Evolutionary conservation across 2,329 filamentous ascomycete genomes (phyloP), one percentile per base, ranked within the genome.

Genomic region (Talaromyces sp.): DNA sequence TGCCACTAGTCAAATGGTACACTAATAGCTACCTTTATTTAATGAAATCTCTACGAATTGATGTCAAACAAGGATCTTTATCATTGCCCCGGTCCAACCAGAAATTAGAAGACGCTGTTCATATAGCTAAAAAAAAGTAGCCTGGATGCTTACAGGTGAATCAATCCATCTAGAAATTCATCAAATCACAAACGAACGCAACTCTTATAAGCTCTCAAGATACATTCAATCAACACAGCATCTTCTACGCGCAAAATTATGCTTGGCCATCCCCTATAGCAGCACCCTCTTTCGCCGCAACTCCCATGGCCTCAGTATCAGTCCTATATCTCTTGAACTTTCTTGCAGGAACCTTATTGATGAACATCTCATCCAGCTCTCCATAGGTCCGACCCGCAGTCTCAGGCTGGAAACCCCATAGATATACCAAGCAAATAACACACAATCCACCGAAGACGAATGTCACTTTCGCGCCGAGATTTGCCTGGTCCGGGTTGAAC

Each of bases 371-470:
- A 51, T 57, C 49, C 29, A 57, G 47, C 47, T 57, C 55, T 11
- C 41, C 52, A 43, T 57, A 57, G 10, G 52, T 55, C n/a, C 49
- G 16, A 7, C 49, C 47, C 1, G 52, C 43, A 20, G 55, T 55
- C 49, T 57, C 52, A 22, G 55, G 55, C 39, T 52, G 65, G 48
- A 58, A 69, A 49, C 69, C 67, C 61, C 65, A 75, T 33, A 62
- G 36, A 55, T 66, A 74, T n/a, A 70, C 55, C 9, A 68, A 54
- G 20, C 58, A 69, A 8, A 72, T 37, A 2, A 71, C 52, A 8
- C 65, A 61, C 14, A 75, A 50, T 0, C 63, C 73, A 0, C 68
- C 70, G 51, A 75, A 78, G 3, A 77, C 62, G 43, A 78, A 78
- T 0, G 67, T 66, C 0, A 73, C 73, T 58, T 77, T 77, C 1